A percentile compares a stretch with the other conserved stretches of the same genome.
These are phyloP conservation scores for Senecio squalidus DNA, from an alignment of 140 eudicot species.

Conservation along the genomic window DNA sequence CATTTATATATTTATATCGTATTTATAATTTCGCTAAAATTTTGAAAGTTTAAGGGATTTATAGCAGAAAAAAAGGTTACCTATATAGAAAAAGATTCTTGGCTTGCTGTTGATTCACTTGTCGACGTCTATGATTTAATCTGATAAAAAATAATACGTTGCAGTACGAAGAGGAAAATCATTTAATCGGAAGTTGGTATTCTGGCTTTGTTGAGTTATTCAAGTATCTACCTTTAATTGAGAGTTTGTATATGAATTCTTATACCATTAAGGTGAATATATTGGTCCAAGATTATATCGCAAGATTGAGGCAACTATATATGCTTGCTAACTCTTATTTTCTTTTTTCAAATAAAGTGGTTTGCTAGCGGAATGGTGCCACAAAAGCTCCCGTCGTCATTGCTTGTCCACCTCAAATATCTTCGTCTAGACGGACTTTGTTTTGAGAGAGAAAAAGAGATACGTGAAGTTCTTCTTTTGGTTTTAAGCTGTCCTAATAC, in stretches of 20 bases:
- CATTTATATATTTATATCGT: no score
- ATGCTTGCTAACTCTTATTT: background rate
- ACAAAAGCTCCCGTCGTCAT: slow-evolving; percentile 15
- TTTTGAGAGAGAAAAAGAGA: slow-evolving; percentile 4
- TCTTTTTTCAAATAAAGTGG: slow-evolving; percentile 7
- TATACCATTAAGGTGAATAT: slow-evolving; percentile 20
- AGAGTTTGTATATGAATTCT: slow-evolving; percentile 21
- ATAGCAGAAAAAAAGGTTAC: no score
- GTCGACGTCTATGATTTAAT: no score
- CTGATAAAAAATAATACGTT: background rate
- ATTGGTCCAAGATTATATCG: background rate
- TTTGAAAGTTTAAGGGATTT: no score
- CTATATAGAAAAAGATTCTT: no score
- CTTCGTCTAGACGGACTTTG: background rate
- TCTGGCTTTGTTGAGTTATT: slow-evolving; percentile 22
- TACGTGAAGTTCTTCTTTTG: slow-evolving; percentile 12
- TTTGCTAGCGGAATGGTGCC: slow-evolving; percentile 22
- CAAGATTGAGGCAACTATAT: background rate
- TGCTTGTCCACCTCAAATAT: slow-evolving; percentile 9
- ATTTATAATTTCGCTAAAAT: no score
- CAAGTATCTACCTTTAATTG: slow-evolving; percentile 33
- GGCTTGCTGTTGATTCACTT: no score
- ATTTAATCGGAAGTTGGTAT: slow-evolving; percentile 19
- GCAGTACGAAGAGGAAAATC: slow-evolving; percentile 15
- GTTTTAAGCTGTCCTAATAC: slow-evolving; percentile 12